Base-by-base conservation (phyloP, 202 grass and related monocot genomes). In the Panicum virgatum region DNA sequence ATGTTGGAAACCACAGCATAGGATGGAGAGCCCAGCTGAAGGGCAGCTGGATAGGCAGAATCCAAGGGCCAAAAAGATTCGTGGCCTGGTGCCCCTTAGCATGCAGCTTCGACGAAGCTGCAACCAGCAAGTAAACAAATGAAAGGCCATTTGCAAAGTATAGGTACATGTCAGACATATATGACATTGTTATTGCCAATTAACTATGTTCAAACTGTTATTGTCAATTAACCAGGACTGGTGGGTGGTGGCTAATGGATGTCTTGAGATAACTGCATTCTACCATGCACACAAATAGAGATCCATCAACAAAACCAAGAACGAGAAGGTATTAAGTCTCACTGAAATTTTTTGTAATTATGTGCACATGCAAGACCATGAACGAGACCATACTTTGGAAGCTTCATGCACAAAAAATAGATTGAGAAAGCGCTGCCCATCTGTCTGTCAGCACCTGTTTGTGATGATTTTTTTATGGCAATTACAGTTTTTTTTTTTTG, bases 121-220 rank as follows among this genome's bases (percentile, higher is more conserved):
- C 19, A 83, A 58, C 19, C 22, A 76, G 8, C 37, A 67, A 83
- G 38, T 68, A 83, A 83, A 83, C 72, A 83, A 76, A 67, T 66
- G 47, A 19, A 61, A 18, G 26, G 11, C 65, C 29, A 29, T 62
- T 75, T 62, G 68, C 39, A 48, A 70, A 70, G 65, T 69, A 15
- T 61, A 60, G 52, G 38, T 81, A 81, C 61, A 63, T 75, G 37
- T 75, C 34, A 32, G 73, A 40, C 61, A 62, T 54, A 44, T 26
- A 64, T 79, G 38, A 26, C 9, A 34, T 29, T 71, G 74, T 70
- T 70, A 40, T 52, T 78, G 11, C 7, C 30, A 36, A 58, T 62
- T 26, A 30, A 42, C 40, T 10, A 40, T 63, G 53, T 29, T 71
- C 18, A 51, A 63, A 53, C 8, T 72, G 12, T 78, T 78, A 72